Base-by-base conservation (phyloP, 2,329 filamentous ascomycete species). In the Alternaria sp. region DNA sequence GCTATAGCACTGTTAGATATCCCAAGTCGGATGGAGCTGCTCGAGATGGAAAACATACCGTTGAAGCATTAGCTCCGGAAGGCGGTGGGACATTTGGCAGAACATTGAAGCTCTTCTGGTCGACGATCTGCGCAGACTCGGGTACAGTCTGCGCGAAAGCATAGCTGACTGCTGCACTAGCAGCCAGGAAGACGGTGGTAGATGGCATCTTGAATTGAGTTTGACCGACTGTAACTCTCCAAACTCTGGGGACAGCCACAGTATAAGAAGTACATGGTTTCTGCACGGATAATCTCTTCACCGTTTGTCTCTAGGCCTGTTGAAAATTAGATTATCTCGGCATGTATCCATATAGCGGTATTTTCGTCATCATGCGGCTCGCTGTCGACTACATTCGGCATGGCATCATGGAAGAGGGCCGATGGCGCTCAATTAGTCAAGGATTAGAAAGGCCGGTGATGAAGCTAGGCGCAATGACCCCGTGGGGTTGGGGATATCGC, bases 91-190 rank as follows among this genome's bases (percentile, higher is more conserved):
- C 68, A 20, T 48, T 55, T 2, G 53, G 43, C 51, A 71, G 57
- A 9, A 69, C 68, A 38, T 71, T 71, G 59, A 71, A 71, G 32
- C 38, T 56, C 49, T 62, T 67, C 54, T 70, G 68, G 57, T 71
- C 53, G 18, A 71, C 44, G 20, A 71, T 39, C 54, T 70, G 67
- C n/a, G 68, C 68, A 56, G 61, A 42, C 51, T 62, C 56, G 57
- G 68, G 68, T 60, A 71, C 57, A 16, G 24, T 53, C 42, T 66
- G 67, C 24, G 66, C 67, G 9, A 69, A 60, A 30, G 62, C 64
- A 54, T 51, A 42, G n/a, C 52, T 26, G 24, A 59, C 26, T 46
- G 52, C 46, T 26, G 52, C 57, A 46, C 57, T 18, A 42, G 55
- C 46, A 39, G 46, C 57, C 32, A 59, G 46, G 20, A 56, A 46